Percentiles rank a stretch among this genome's conserved stretches.
Evolutionary conservation across 371 early-diverging fungal species (phyloP).

Genomic region (Circinella minor): DNA sequence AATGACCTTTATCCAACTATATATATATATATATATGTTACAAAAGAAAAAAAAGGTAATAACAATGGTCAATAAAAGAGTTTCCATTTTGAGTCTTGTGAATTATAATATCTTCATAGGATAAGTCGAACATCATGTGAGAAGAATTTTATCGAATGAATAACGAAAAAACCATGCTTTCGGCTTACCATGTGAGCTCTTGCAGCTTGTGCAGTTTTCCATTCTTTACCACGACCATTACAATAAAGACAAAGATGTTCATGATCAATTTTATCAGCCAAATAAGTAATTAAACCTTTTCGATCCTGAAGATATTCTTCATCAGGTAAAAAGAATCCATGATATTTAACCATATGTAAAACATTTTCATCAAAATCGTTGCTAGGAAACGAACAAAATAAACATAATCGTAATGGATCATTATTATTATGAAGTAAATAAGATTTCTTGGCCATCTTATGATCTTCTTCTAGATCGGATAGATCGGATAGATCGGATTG

Average conservation of each 20-base stretch:
- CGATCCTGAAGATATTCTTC: conserved; percentile 88
- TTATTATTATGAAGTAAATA: conserved; percentile 37
- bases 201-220: conserved; percentile 87
- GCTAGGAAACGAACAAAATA: conserved; percentile 72
- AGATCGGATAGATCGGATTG: conserved; percentile 12
- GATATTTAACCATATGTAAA: conserved; percentile 89
- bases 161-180: neutral
- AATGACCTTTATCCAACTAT: conserved; percentile 91
- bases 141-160: no score
- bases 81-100: neutral
- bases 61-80: neutral
- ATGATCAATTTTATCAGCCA: conserved; percentile 91
- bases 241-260: conserved; percentile 94
- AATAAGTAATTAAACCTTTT: conserved; percentile 84
- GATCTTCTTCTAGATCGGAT: conserved; percentile 9
- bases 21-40: no score
- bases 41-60: neutral
- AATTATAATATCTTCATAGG: neutral
- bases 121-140: no score
- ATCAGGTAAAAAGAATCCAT: conserved; percentile 97
- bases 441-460: neutral
- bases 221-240: conserved; percentile 87
- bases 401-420: conserved; percentile 63
- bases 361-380: conserved; percentile 78
- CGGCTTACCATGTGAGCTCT: conserved; percentile 87